Conservation (phyloP, 2,329 filamentous ascomycete species). For the Cryphonectria radicalis region DNA sequence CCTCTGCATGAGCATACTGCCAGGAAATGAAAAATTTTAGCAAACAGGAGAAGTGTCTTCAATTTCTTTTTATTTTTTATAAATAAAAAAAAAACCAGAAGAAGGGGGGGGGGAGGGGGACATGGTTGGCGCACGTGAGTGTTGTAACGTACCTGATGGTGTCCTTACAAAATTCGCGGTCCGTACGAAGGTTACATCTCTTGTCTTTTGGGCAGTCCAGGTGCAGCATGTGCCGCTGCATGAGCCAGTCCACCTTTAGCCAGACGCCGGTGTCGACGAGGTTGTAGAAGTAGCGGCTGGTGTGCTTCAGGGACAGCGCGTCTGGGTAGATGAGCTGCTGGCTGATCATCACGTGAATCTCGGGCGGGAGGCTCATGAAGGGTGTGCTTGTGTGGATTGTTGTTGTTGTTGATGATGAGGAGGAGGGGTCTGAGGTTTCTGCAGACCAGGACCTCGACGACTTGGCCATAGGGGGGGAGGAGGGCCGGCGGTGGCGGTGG, state of each 20-base stretch:
- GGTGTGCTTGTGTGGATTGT: conserved; percentile 25
- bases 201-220: conserved; percentile 67
- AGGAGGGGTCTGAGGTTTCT: neutral
- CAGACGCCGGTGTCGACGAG: conserved; percentile 68
- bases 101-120: neutral
- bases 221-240: conserved; percentile 65
- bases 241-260: conserved; percentile 71
- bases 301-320: conserved; percentile 71
- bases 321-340: conserved; percentile 69
- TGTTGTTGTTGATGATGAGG: neutral
- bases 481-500: neutral
- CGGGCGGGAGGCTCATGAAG: conserved; percentile 61
- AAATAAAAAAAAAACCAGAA: neutral
- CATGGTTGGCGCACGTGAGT: neutral
- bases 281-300: conserved; percentile 64
- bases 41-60: neutral
- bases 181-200: conserved; percentile 62
- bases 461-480: neutral
- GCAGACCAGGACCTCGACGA: neutral
- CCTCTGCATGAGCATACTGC: conserved; percentile 61
- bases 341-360: conserved; percentile 69
- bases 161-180: conserved; percentile 63
- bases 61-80: neutral
- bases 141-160: conserved; percentile 56
- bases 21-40: neutral